Evolutionary conservation across 169 alveolate genomes (phyloP).

Genomic region (Eimeria sp.): DNA sequence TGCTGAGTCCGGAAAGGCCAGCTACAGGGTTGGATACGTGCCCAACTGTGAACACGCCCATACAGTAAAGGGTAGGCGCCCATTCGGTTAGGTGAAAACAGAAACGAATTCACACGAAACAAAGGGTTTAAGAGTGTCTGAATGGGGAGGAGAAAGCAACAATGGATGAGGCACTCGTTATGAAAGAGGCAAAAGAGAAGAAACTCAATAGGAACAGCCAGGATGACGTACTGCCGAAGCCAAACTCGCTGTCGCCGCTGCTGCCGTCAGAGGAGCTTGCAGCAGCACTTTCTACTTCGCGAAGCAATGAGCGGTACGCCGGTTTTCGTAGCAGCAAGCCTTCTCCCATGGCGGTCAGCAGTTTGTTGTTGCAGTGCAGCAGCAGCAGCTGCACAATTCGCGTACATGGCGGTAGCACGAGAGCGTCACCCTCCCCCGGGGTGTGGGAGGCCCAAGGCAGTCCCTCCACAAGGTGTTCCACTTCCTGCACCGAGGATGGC

Average conservation of each 20-base stretch:
- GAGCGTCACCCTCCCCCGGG: conserved; percentile 65
- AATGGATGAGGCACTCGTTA: not conserved
- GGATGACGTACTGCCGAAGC: conserved; percentile 4
- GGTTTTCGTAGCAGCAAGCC: conserved; percentile 58
- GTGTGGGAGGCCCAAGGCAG: conserved; percentile 57
- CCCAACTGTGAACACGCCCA: not conserved
- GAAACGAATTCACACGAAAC: not conserved
- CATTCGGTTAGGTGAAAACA: not conserved
- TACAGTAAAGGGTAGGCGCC: not conserved
- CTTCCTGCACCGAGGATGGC: not conserved
- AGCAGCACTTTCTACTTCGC: not conserved
- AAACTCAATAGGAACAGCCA: too few species aligned
- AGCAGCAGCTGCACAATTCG: conserved; percentile 72
- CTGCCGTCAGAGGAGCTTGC: not conserved
- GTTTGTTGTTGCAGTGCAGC: conserved; percentile 45
- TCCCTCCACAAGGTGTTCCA: conserved; percentile 28
- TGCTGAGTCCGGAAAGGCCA: not conserved
- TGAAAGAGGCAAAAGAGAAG: not conserved
- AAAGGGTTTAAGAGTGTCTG: not conserved
- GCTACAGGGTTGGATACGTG: not conserved
- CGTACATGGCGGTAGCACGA: conserved; percentile 77
- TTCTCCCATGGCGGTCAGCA: conserved; percentile 59
- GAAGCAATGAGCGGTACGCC: conserved; percentile 11
- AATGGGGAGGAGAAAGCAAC: not conserved
- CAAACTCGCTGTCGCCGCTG: conserved; percentile 61